These are phyloP conservation scores for Gaillardinia entomophila DNA, from an alignment of 805 yeast genomes.

Conservation along the genomic window DNA sequence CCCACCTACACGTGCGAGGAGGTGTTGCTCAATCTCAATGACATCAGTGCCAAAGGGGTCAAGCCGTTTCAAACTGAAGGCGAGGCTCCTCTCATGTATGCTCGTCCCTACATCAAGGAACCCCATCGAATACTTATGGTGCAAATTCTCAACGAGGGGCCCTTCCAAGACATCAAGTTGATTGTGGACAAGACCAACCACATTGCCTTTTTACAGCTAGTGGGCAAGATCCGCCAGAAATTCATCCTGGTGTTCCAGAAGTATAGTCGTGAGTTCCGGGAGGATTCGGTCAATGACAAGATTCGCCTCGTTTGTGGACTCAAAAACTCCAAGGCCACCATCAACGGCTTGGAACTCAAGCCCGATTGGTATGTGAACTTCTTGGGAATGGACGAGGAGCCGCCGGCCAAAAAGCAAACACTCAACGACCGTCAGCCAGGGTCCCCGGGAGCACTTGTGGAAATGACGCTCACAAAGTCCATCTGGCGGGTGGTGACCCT, in stretches of 20 bases:
- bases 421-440: constrained; percentile 4
- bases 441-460: constrained; percentile 33
- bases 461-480: constrained; percentile 35
- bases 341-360: constrained; percentile 31
- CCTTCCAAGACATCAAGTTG: constrained; percentile 21
- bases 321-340: constrained; percentile 19
- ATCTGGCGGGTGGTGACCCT: constrained; percentile 35
- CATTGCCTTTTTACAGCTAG: constrained; percentile 19
- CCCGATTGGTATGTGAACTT: constrained; percentile 28
- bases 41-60: constrained; percentile 38
- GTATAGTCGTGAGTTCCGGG: constrained; percentile 10
- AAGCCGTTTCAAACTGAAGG: constrained; percentile 11
- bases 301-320: constrained; percentile 21
- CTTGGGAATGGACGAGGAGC: constrained; percentile 7
- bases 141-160: constrained; percentile 17
- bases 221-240: constrained; percentile 16
- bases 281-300: constrained; percentile 10
- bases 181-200: constrained; percentile 21
- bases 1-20: constrained; percentile 47
- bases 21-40: constrained; percentile 46
- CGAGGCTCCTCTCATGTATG: constrained; percentile 22
- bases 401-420: constrained; percentile 4
- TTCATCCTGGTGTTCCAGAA: constrained; percentile 20
- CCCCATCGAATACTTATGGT: constrained; percentile 25
- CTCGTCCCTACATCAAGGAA: constrained; percentile 29